Evolutionary conservation across 257 asterid genomes (phyloP).

Genomic region (Capsicum baccatum): DNA sequence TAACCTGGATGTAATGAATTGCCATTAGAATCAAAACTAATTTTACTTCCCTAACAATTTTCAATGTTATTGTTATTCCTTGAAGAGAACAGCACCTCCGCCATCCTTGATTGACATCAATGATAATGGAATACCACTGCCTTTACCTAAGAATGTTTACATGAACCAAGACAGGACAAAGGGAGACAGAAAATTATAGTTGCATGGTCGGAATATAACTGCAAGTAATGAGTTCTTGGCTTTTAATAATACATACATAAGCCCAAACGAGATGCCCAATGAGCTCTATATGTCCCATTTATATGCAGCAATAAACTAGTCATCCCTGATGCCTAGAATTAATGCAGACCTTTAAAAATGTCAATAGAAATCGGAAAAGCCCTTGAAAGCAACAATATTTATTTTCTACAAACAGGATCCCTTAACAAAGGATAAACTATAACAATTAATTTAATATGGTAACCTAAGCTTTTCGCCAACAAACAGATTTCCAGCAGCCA

Average conservation of each 20-base stretch:
- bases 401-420: background rate
- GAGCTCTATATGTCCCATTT: slow-evolving; percentile 93
- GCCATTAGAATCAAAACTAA: slow-evolving; percentile 21
- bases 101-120: slow-evolving; percentile 81
- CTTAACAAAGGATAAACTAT: slow-evolving; percentile 28
- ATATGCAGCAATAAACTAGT: slow-evolving; percentile 67
- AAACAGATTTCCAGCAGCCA: slow-evolving; percentile 80
- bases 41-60: background rate
- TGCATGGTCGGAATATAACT: slow-evolving; percentile 19
- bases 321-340: slow-evolving; percentile 64
- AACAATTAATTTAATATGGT: slow-evolving; percentile 39
- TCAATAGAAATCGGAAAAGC: slow-evolving; percentile 5
- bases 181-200: slow-evolving; percentile 35
- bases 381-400: background rate
- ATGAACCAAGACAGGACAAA: slow-evolving; percentile 33
- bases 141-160: slow-evolving; percentile 61
- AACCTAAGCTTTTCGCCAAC: slow-evolving; percentile 95
- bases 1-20: slow-evolving; percentile 53
- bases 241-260: slow-evolving; percentile 61
- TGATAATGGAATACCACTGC: slow-evolving; percentile 68
- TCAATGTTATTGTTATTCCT: slow-evolving; percentile 56
- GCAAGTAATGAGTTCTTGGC: slow-evolving; percentile 24
- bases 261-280: slow-evolving; percentile 97
- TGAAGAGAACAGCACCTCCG: slow-evolving; percentile 73
- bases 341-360: slow-evolving; percentile 34